Evolutionary conservation across 768 basidiomycete species (phyloP).

Genomic region (Chalciporus chontae): DNA sequence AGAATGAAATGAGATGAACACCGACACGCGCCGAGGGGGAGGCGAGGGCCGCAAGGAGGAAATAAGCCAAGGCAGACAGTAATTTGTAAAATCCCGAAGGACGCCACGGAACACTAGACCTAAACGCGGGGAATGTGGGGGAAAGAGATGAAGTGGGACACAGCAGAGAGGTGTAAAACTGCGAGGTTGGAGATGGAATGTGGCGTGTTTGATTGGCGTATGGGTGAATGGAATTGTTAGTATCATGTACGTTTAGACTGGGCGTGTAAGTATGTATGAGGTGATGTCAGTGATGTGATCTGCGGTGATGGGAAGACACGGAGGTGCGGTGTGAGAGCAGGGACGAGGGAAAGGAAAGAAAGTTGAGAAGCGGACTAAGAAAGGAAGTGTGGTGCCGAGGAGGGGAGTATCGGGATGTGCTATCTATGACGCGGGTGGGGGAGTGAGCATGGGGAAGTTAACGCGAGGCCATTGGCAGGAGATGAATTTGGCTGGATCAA

Average conservation of each 20-base stretch:
- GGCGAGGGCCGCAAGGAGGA: neutral
- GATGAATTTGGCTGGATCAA: neutral
- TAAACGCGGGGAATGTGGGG: neutral
- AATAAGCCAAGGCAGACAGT: neutral
- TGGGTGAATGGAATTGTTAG: neutral
- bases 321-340: too few relatives aligned
- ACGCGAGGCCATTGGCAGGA: neutral
- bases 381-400: neutral
- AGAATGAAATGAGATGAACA: neutral
- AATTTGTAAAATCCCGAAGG: too few relatives aligned
- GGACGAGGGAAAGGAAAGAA: neutral
- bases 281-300: conserved; percentile 21
- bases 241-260: neutral
- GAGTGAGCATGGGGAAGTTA: conserved; percentile 1
- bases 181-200: neutral
- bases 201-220: neutral
- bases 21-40: neutral
- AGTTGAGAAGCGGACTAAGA: neutral
- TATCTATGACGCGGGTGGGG: conserved; percentile 15
- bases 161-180: neutral
- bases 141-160: neutral
- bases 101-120: neutral
- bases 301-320: conserved; percentile 15
- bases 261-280: neutral
- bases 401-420: neutral